These are phyloP conservation scores for Candida silvicultrix DNA, from an alignment of 805 yeast species.

Conservation along the genomic window DNA sequence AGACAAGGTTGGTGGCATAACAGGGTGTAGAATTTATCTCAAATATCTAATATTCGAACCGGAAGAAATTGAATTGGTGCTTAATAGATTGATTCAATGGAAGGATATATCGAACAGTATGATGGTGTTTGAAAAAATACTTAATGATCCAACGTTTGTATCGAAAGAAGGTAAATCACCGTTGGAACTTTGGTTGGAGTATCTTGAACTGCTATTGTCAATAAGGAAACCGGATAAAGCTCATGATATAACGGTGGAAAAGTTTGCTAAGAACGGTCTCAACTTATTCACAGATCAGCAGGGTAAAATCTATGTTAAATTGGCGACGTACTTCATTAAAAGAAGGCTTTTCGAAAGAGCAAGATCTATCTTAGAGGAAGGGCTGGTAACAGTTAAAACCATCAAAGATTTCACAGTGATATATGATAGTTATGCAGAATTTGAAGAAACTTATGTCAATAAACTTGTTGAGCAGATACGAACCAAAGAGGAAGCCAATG, in stretches of 20 bases:
- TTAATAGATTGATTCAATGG: slow-evolving; percentile 28
- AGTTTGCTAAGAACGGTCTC: slow-evolving; percentile 29
- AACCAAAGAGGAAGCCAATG: slow-evolving; percentile 9
- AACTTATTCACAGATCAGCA: slow-evolving; percentile 53
- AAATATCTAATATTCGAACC: slow-evolving; percentile 27
- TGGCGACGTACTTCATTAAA: slow-evolving; percentile 42
- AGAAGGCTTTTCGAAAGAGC: slow-evolving; percentile 32
- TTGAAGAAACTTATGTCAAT: slow-evolving; percentile 45
- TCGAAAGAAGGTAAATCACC: slow-evolving; percentile 35
- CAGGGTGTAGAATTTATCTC: slow-evolving; percentile 21
- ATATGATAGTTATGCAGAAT: slow-evolving; percentile 56
- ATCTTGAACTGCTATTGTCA: slow-evolving; percentile 33
- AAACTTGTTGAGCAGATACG: slow-evolving; percentile 8
- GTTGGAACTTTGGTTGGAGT: slow-evolving; percentile 41
- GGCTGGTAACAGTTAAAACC: slow-evolving; percentile 40
- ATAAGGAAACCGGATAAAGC: slow-evolving; percentile 1
- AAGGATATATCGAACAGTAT: slow-evolving; percentile 24
- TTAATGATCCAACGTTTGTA: slow-evolving; percentile 28
- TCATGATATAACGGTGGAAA: slow-evolving; percentile 25
- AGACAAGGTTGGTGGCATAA: slow-evolving; percentile 32
- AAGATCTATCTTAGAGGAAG: slow-evolving; percentile 39
- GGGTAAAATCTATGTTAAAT: slow-evolving; percentile 38
- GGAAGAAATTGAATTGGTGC: slow-evolving; percentile 24
- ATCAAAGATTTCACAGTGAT: slow-evolving; percentile 56
- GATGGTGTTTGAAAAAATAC: slow-evolving; percentile 26